Conservation (phyloP, 2,329 filamentous ascomycete species). For the Diplodia corticola region DNA sequence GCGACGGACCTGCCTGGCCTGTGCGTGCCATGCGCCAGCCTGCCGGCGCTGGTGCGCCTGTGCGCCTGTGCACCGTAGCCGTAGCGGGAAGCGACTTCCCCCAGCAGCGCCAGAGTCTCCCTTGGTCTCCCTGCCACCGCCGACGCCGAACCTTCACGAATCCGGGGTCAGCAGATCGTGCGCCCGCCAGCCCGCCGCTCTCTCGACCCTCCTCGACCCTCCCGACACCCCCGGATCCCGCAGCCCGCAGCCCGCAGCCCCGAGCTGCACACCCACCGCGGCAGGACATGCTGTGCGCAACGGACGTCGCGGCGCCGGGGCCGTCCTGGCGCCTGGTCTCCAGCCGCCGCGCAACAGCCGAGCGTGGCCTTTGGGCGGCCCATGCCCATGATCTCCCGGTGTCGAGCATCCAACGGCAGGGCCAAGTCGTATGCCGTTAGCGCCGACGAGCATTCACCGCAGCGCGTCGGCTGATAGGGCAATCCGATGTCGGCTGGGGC, state of each 20-base stretch:
- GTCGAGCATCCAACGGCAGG: slow-evolving; percentile 15
- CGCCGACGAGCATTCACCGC: slow-evolving; percentile 4
- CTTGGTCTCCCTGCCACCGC: background rate
- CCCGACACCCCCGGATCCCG: no score
- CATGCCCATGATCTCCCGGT: slow-evolving; percentile 9
- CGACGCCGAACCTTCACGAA: slow-evolving; percentile 18
- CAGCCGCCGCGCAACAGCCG: background rate
- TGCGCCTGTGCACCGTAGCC: no score
- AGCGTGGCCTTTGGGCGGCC: background rate
- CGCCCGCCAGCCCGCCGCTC: no score
- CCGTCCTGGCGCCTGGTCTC: no score
- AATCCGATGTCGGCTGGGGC: slow-evolving; percentile 22
- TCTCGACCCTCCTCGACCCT: no score
- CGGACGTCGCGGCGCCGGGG: background rate
- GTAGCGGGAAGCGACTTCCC: no score
- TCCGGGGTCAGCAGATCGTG: slow-evolving; percentile 12
- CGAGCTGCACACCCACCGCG: no score
- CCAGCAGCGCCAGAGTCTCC: background rate
- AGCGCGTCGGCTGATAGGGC: slow-evolving; percentile 15
- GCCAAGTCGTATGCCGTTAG: slow-evolving; percentile 18
- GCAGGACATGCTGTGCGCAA: no score
- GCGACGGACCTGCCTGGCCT: background rate
- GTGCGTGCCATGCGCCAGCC: background rate
- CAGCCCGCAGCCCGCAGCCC: no score
- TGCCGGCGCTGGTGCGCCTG: no score